Evolutionary conservation across 768 basidiomycete genomes (phyloP), one percentile per base, ranked within the genome.

Genomic region (Amyloporia xantha): DNA sequence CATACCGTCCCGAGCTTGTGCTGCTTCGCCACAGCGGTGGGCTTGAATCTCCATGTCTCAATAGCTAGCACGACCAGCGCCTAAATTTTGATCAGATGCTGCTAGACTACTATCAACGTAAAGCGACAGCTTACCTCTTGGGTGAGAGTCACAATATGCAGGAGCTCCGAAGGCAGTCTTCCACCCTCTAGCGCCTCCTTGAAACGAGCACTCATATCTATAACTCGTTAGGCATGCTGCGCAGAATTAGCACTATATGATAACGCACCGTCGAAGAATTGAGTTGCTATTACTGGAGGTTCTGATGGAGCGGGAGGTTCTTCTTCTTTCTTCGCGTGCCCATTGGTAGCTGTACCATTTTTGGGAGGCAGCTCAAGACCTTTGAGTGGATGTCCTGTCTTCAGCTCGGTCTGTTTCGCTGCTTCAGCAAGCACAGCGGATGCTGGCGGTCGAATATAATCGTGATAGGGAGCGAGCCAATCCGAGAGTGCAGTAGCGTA

Each of bases 381-480:
- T 60, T 81, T 81, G 50, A 84, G 64, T 5, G 83, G 81, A 50
- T 79, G 74, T 0, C 83, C 84, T 0, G 81, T 81, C 66, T 85
- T 88, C 36, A 79, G 65, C 57, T 87, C 79, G 0, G 80, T 79
- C 62, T 81, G 78, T 55, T 81, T 88, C 5, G 84, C 77, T 26
- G 82, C 84, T 62, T 88, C 88, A 5, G 84, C 85, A 20, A 88
- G 68, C 26, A 88, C 86, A 13, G 77, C 75, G 5, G 77, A 66
- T 2, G 86, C 78, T 17, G 80, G 81, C 3, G 86, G 89, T 2
- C 89, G 83, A 27, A 79, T 71, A 57, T 86, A 68, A 50, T 86
- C 73, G 54, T 91, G 87, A 62, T 86, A 81, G 5, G 84, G 84
- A 51, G 79, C 84, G 13, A 91, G 71, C 88, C 88, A 91, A 44